phyloP scores from a whole-genome alignment of 2,329 filamentous ascomycete genomes.

The Curvularia spicifera region DNA sequence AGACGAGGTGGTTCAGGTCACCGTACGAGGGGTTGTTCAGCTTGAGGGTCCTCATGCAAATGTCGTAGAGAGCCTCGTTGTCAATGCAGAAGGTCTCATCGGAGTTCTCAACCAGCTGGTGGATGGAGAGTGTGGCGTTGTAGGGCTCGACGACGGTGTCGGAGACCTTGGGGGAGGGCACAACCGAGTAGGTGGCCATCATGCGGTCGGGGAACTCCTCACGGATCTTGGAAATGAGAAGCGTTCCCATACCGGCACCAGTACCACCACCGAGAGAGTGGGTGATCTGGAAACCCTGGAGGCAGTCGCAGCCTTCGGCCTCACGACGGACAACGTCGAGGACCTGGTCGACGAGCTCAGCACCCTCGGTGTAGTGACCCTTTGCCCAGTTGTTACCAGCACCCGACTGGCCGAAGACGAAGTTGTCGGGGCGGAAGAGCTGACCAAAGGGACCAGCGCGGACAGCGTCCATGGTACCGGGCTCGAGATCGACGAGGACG shows the following conservation, averaged over 20 bases:
- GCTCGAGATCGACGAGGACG: slow-evolving; percentile 98
- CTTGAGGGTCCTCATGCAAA: slow-evolving; percentile 99
- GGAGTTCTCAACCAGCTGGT: slow-evolving; percentile 99
- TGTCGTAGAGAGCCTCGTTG: slow-evolving; percentile 99
- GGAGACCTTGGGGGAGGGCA: slow-evolving; percentile 98
- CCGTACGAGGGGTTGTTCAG: slow-evolving; percentile 98
- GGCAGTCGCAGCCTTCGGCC: slow-evolving; percentile 98
- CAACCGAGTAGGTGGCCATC: slow-evolving; percentile 99
- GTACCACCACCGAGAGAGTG: slow-evolving; percentile 99
- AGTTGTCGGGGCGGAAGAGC: slow-evolving; percentile 99
- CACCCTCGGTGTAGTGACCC: slow-evolving; percentile 99
- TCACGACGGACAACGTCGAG: slow-evolving; percentile 98
- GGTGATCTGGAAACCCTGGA: slow-evolving; percentile 99
- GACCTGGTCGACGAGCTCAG: slow-evolving; percentile 97
- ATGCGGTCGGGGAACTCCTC: slow-evolving; percentile 99
- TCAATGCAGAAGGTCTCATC: slow-evolving; percentile 99
- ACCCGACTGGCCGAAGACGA: slow-evolving; percentile 99
- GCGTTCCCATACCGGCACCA: slow-evolving; percentile 99
- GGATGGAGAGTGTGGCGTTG: slow-evolving; percentile 98
- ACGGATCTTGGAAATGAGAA: slow-evolving; percentile 99
- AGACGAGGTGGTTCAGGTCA: slow-evolving; percentile 99
- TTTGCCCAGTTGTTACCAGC: slow-evolving; percentile 99
- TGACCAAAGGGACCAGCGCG: slow-evolving; percentile 97
- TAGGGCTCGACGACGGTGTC: slow-evolving; percentile 99
- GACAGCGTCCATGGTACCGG: slow-evolving; percentile 99